Base-by-base conservation (phyloP, 441 rosid species). In the Gossypium trilobum region DNA sequence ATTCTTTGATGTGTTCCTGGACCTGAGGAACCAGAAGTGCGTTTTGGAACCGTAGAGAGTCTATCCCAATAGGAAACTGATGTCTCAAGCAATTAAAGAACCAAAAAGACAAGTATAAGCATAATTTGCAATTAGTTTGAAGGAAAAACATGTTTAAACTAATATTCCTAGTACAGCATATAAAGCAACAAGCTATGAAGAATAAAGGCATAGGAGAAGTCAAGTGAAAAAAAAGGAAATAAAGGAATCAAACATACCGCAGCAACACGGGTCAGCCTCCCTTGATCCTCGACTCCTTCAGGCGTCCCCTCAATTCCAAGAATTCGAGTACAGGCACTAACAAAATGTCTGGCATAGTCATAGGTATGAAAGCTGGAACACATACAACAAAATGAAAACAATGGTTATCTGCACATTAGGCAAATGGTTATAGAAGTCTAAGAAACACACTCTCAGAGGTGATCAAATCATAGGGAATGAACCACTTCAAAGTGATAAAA, bases 271-370 rank as follows among this genome's bases (percentile, higher is more conserved):
- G 99, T 95, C 78, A 93, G 85, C 85, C 74, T 89, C 66, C 97
- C 99, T 83, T 95, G 98, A 86, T 91, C 91, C 75, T 93, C 99
- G 68, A 95, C 99, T 73, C 99, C 99, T 76, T 95, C 98, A 65
- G 98, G 99, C 66, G 99, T 95, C 73, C 98, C 99, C 81, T 95
- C 99, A 64, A 91, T 88, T 75, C 97, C 99, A 85, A 95, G 96
- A 74, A 95, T 95, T 75, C 99, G 95, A 70, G 99, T 91, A 74
- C 99, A 95, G 20, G 99, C 97, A 73, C 99, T 95, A 75, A 95
- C 99, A 84, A 95, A 95, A 71, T 95, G 99, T 77, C 99, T 88
- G 76, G 99, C 99, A 78, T 93, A 95, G 83, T 95, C 99, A 81
- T 95, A 95, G 25, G 98, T 95, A 62, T 95, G 99, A 77, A 95